phyloP scores from a whole-genome alignment of 768 basidiomycete species.

The Mycena epipterygia region DNA sequence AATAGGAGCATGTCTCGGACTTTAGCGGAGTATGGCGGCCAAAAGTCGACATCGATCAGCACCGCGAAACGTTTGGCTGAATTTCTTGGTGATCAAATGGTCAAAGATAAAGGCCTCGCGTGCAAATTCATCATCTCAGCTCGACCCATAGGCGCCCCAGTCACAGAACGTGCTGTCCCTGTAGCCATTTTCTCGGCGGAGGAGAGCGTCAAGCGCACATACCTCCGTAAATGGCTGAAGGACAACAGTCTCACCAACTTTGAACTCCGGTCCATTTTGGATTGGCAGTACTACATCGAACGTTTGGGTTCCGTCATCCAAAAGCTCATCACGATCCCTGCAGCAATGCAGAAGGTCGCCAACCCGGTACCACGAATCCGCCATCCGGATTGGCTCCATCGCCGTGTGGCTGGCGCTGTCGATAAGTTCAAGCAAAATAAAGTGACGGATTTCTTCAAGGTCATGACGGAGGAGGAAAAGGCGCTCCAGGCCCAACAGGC shows the following conservation, averaged over 20 bases:
- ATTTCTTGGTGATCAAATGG: slow-evolving; percentile 98
- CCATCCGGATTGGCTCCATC: slow-evolving; percentile 98
- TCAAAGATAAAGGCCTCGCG: slow-evolving; percentile 98
- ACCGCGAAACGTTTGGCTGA: slow-evolving; percentile 96
- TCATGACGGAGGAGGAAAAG: slow-evolving; percentile 48
- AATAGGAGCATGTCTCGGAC: slow-evolving; percentile 99
- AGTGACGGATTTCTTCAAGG: slow-evolving; percentile 92
- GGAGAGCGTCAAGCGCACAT: slow-evolving; percentile 88
- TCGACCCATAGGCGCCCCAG: slow-evolving; percentile 91
- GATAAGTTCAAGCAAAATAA: slow-evolving; percentile 99
- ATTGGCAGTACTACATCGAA: slow-evolving; percentile 99
- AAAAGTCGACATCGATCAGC: slow-evolving; percentile 98
- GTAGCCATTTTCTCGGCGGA: slow-evolving; percentile 99
- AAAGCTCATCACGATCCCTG: slow-evolving; percentile 98
- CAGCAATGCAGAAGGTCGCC: slow-evolving; percentile 96
- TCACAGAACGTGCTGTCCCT: slow-evolving; percentile 97
- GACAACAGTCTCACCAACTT: slow-evolving; percentile 90
- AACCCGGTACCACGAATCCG: slow-evolving; percentile 97
- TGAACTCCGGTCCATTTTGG: slow-evolving; percentile 93
- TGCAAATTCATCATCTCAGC: slow-evolving; percentile 99
- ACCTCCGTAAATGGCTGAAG: slow-evolving; percentile 97
- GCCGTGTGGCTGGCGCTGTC: slow-evolving; percentile 87
- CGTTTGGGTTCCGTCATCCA: slow-evolving; percentile 98
- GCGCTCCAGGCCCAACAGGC: slow-evolving; percentile 41
- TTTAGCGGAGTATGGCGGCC: slow-evolving; percentile 93